These are phyloP conservation scores for Drosera capensis DNA, from an alignment of 148 eudicot species.

Conservation along the genomic window DNA sequence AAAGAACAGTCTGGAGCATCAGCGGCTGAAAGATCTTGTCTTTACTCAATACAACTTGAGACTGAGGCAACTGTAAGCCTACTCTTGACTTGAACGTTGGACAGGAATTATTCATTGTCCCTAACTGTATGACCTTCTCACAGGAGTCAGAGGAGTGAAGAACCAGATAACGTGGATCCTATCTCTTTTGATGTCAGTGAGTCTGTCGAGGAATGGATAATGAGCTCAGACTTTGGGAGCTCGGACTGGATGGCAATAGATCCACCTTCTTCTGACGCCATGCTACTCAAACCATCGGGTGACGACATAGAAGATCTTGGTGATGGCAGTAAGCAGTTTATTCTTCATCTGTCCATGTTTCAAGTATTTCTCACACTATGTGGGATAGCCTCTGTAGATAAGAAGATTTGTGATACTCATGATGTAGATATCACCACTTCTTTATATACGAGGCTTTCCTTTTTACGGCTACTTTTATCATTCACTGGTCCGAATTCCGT, in stretches of 20 bases:
- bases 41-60: constrained; percentile 69
- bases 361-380: not conserved
- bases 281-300: constrained; percentile 23
- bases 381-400: not conserved
- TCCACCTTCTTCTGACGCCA: constrained; percentile 32
- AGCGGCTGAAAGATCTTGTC: constrained; percentile 61
- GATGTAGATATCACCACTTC: no score
- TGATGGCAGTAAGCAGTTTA: constrained; percentile 25
- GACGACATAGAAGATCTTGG: constrained; percentile 60
- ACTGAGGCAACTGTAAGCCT: constrained; percentile 51
- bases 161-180: constrained; percentile 44
- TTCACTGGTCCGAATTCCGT: not conserved
- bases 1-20: constrained; percentile 62
- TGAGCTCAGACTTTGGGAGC: constrained; percentile 30
- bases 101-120: not conserved
- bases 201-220: constrained; percentile 53
- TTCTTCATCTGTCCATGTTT: not conserved
- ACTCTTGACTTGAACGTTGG: not conserved
- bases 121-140: constrained; percentile 3
- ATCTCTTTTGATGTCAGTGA: constrained; percentile 29
- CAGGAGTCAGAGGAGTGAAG: constrained; percentile 41
- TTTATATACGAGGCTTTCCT: no score
- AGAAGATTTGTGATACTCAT: no score
- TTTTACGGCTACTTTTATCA: not conserved
- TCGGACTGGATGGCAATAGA: constrained; percentile 62